Evolutionary conservation across 2,329 filamentous ascomycete species (phyloP).

Genomic region (Botrytis paeoniae): DNA sequence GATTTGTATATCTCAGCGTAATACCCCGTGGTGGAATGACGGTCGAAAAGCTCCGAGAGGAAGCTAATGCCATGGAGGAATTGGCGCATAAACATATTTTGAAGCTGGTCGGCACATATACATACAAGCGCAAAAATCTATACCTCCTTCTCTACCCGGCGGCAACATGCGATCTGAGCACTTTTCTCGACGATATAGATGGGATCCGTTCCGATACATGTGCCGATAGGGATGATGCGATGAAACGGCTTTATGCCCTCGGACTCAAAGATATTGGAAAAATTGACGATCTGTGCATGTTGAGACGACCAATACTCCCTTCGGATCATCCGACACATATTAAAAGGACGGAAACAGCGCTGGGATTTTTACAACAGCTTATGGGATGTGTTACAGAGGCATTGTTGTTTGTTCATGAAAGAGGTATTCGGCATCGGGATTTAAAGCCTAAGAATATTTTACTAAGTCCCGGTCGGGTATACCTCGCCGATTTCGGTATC

Average conservation of each 20-base stretch:
- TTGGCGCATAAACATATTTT: conserved; percentile 49
- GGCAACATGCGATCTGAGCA: conserved; percentile 46
- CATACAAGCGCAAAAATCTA: conserved; percentile 41
- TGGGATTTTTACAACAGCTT: conserved; percentile 44
- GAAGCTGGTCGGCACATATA: conserved; percentile 48
- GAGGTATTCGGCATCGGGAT: conserved; percentile 46
- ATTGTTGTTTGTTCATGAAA: conserved; percentile 30
- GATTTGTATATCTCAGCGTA: conserved; percentile 32
- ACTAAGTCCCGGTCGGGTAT: conserved; percentile 45
- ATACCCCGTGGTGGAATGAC: conserved; percentile 32
- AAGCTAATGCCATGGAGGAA: conserved; percentile 48
- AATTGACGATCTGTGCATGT: conserved; percentile 21
- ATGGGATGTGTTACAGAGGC: conserved; percentile 44
- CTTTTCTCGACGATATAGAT: conserved; percentile 46
- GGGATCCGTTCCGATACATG: conserved; percentile 42
- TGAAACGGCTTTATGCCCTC: conserved; percentile 41
- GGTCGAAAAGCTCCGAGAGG: conserved; percentile 45
- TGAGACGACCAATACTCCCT: conserved; percentile 4
- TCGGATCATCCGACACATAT: neutral
- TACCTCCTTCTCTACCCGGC: conserved; percentile 49
- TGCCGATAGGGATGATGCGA: conserved; percentile 41
- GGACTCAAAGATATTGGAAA: conserved; percentile 41
- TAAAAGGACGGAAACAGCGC: conserved; percentile 34
- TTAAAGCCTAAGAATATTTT: conserved; percentile 50
- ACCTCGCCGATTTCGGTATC: conserved; percentile 50